A percentile compares a stretch with the other conserved stretches of the same genome.
Evolutionary conservation across 2,329 filamentous ascomycete species (phyloP).

Genomic region (Akanthomyces dipterigenus): DNA sequence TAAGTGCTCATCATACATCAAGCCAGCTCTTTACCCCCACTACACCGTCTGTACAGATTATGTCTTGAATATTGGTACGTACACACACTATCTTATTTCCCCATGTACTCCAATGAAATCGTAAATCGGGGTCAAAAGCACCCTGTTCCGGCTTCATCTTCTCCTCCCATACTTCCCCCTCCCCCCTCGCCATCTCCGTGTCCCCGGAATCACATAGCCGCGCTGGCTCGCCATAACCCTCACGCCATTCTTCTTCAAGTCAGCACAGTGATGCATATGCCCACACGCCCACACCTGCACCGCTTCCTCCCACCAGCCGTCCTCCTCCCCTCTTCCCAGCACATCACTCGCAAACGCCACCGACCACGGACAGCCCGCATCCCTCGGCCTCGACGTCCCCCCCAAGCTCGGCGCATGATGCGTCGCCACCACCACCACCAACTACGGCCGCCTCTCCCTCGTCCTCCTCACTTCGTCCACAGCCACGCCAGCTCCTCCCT

Average conservation of each 20-base stretch:
- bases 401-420: constrained; percentile 50
- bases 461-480: constrained; percentile 24
- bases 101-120: background rate
- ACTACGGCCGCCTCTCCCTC: constrained; percentile 9
- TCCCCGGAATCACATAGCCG: constrained; percentile 27
- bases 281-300: constrained; percentile 40
- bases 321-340: constrained; percentile 14
- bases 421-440: constrained; percentile 39
- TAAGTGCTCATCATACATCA: too few species aligned
- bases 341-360: constrained; percentile 48
- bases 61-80: too few species aligned
- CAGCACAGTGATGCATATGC: constrained; percentile 40
- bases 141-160: background rate
- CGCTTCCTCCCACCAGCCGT: constrained; percentile 23
- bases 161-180: background rate
- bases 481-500: constrained; percentile 46
- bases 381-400: constrained; percentile 41
- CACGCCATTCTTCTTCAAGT: constrained; percentile 26
- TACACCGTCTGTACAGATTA: too few species aligned
- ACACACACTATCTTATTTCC: background rate
- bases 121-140: background rate
- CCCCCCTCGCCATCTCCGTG: background rate
- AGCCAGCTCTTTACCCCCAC: too few species aligned
- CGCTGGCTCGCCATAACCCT: constrained; percentile 38
- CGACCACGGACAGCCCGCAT: constrained; percentile 39